Percentiles rank a stretch among this genome's conserved stretches.
Conservation (phyloP, 495 filamentous ascomycete species). For the Tetracladium setigerum region DNA sequence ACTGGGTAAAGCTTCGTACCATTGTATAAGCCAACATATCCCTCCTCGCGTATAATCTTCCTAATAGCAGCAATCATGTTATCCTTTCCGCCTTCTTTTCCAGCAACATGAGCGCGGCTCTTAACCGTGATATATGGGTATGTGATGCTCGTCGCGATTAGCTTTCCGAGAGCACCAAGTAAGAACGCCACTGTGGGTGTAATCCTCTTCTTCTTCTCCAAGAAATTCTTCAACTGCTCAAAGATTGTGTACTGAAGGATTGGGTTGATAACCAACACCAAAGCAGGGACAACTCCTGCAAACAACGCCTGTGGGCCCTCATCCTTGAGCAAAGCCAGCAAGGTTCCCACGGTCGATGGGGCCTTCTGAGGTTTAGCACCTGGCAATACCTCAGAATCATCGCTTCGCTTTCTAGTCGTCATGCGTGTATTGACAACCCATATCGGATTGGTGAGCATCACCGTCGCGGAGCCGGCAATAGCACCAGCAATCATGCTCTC, state of each 20-base stretch:
- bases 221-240: conserved; percentile 78
- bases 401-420: conserved; percentile 71
- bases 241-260: conserved; percentile 99
- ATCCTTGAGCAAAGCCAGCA: conserved; percentile 64
- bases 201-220: conserved; percentile 47
- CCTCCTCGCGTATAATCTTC: conserved; percentile 78
- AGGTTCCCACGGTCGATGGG: conserved; percentile 69
- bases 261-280: conserved; percentile 93
- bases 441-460: conserved; percentile 93
- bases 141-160: conserved; percentile 86
- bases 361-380: conserved; percentile 31
- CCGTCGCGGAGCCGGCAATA: conserved; percentile 89
- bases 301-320: conserved; percentile 84
- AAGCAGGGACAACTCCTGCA: conserved; percentile 82
- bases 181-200: conserved; percentile 84
- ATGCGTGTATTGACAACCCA: conserved; percentile 99
- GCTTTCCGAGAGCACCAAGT: conserved; percentile 86
- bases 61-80: conserved; percentile 66
- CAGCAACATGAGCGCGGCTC: conserved; percentile 90
- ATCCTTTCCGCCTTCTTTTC: conserved; percentile 55
- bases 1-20: conserved; percentile 43
- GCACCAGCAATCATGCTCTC: conserved; percentile 94
- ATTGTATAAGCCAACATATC: conserved; percentile 83
- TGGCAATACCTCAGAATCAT: conserved; percentile 33
- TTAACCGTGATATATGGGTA: conserved; percentile 99